phyloP scores from a whole-genome alignment of 2,329 filamentous ascomycete genomes.

The Chrysoporthe puriensis region DNA sequence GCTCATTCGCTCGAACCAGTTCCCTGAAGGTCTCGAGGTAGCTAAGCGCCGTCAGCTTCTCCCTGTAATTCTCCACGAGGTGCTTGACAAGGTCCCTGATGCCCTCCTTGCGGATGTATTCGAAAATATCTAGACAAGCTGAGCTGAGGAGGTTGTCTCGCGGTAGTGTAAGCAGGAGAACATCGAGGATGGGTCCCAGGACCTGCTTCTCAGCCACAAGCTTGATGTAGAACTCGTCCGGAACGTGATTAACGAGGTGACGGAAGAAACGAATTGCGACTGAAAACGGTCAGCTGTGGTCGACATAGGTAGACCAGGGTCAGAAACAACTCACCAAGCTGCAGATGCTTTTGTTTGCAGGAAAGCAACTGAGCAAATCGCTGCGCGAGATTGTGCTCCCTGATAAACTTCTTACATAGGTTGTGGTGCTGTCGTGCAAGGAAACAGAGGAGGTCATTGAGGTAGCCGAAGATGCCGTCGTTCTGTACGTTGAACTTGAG shows the following conservation, averaged over 20 bases:
- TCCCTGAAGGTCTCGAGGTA: constrained; percentile 85
- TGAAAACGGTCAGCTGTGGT: constrained; percentile 42
- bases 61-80: constrained; percentile 81
- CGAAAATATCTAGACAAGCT: constrained; percentile 91
- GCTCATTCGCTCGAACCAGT: constrained; percentile 77
- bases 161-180: constrained; percentile 83
- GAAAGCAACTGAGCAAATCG: constrained; percentile 81
- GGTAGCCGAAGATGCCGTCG: constrained; percentile 86
- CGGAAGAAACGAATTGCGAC: constrained; percentile 94
- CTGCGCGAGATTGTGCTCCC: constrained; percentile 75
- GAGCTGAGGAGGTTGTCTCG: constrained; percentile 93
- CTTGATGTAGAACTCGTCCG: constrained; percentile 85
- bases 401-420: constrained; percentile 85
- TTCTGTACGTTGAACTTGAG: constrained; percentile 78
- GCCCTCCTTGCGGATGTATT: constrained; percentile 81
- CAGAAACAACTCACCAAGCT: constrained; percentile 68
- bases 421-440: constrained; percentile 89
- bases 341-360: constrained; percentile 88
- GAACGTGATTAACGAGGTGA: constrained; percentile 76
- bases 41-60: constrained; percentile 73
- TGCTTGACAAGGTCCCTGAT: constrained; percentile 82
- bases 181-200: constrained; percentile 81
- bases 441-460: constrained; percentile 92
- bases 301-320: neutral
- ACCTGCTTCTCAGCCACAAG: constrained; percentile 82